Percentiles rank a stretch among this genome's conserved stretches.
Evolutionary conservation across 495 filamentous ascomycete species (phyloP).

Genomic region (Astrothelium subdiscretum): DNA sequence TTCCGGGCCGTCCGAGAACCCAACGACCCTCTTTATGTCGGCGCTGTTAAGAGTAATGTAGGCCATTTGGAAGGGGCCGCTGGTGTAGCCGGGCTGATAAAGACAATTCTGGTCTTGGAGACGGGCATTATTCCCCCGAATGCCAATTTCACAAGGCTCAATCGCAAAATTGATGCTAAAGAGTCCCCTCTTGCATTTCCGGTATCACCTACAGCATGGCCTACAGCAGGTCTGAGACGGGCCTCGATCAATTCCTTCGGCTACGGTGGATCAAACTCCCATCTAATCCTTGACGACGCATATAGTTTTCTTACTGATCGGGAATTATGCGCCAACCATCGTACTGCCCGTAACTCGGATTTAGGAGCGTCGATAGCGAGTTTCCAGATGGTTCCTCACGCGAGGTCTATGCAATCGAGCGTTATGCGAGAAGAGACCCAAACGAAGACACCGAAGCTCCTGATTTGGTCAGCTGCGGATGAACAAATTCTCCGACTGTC

Average conservation of each 20-base stretch:
- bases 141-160: conserved; percentile 32
- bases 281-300: conserved; percentile 30
- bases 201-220: too few species aligned
- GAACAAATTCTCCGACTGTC: too few species aligned
- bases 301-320: not conserved
- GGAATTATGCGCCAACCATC: too few species aligned
- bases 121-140: conserved; percentile 38
- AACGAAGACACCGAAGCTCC: too few species aligned
- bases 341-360: too few species aligned
- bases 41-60: conserved; percentile 50
- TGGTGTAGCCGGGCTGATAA: conserved; percentile 48
- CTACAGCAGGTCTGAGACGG: conserved; percentile 26
- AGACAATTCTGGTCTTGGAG: conserved; percentile 46
- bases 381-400: too few species aligned
- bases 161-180: conserved; percentile 23
- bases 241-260: conserved; percentile 37
- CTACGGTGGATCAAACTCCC: conserved; percentile 40
- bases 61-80: conserved; percentile 47
- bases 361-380: too few species aligned
- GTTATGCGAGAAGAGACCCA: too few species aligned
- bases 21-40: conserved; percentile 14
- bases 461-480: too few species aligned
- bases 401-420: too few species aligned
- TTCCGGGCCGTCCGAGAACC: not conserved
- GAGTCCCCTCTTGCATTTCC: too few species aligned